Conservation (phyloP, 192 early-diverging fungal species). For the Backusella liffmaniae region DNA sequence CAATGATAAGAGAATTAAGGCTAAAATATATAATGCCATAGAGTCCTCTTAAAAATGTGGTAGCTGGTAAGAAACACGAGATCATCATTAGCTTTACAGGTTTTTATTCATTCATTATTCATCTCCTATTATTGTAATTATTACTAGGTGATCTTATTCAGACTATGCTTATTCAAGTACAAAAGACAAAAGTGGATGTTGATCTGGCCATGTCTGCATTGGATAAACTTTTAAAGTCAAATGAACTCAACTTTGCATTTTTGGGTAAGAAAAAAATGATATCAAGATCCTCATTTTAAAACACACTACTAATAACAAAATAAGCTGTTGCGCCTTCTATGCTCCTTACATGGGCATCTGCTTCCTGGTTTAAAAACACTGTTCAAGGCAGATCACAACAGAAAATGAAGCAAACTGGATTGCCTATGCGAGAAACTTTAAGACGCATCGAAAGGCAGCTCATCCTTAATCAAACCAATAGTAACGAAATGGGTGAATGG, state of each 20-base stretch:
- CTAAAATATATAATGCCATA: constrained; percentile 13
- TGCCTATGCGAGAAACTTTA: constrained; percentile 27
- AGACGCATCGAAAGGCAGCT: constrained; percentile 21
- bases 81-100: too few species aligned
- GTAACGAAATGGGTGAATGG: constrained; percentile 12
- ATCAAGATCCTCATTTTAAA: too few species aligned
- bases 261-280: constrained; percentile 44
- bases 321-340: constrained; percentile 42
- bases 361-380: constrained; percentile 21
- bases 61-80: constrained; percentile 22
- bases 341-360: constrained; percentile 34
- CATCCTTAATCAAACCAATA: neutral
- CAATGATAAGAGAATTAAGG: neutral
- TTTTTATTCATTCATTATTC: neutral
- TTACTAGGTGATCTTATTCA: constrained; percentile 62
- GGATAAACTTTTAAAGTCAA: constrained; percentile 89
- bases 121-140: neutral
- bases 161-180: constrained; percentile 78
- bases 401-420: constrained; percentile 11
- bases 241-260: constrained; percentile 95
- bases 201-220: constrained; percentile 89
- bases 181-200: constrained; percentile 94
- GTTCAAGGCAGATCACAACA: constrained; percentile 20
- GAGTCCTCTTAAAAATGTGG: constrained; percentile 47
- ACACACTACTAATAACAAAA: neutral